A percentile compares a stretch with the other conserved stretches of the same genome.
Conservation (phyloP, 78 protist species). For the Dictyostelium brefeldianum region DNA sequence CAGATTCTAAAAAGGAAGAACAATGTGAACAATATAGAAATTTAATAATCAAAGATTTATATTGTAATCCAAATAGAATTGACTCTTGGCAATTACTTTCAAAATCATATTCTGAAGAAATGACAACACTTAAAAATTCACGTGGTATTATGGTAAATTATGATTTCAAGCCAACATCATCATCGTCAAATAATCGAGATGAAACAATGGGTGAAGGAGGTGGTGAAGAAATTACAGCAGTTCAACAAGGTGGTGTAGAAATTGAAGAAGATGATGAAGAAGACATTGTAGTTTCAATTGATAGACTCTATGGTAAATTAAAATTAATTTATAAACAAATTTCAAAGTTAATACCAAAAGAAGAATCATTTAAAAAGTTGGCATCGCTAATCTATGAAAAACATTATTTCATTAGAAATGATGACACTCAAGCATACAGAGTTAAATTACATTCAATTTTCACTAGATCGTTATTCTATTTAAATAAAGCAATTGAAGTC, state of each 20-base stretch:
- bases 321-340: constrained; percentile 20
- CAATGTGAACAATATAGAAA: not conserved
- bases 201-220: too few species aligned
- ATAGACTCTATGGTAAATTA: not conserved
- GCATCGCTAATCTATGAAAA: constrained; percentile 25
- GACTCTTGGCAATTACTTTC: constrained; percentile 31
- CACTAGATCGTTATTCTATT: constrained; percentile 4
- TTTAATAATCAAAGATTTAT: constrained; percentile 26
- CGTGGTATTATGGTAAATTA: constrained; percentile 12
- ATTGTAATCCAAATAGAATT: constrained; percentile 62
- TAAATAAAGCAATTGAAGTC: not conserved
- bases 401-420: constrained; percentile 35
- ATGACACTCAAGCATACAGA: not conserved
- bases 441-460: constrained; percentile 9
- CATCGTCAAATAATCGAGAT: not conserved
- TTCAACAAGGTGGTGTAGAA: not conserved
- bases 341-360: not conserved
- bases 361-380: constrained; percentile 1
- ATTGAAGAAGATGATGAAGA: not conserved
- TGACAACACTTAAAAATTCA: not conserved
- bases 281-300: not conserved
- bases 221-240: not conserved
- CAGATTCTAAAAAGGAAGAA: not conserved
- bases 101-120: constrained; percentile 5
- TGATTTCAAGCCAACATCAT: not conserved